Conservation (phyloP, 805 yeast genomes). For the Pichia rugopelliculosa region DNA sequence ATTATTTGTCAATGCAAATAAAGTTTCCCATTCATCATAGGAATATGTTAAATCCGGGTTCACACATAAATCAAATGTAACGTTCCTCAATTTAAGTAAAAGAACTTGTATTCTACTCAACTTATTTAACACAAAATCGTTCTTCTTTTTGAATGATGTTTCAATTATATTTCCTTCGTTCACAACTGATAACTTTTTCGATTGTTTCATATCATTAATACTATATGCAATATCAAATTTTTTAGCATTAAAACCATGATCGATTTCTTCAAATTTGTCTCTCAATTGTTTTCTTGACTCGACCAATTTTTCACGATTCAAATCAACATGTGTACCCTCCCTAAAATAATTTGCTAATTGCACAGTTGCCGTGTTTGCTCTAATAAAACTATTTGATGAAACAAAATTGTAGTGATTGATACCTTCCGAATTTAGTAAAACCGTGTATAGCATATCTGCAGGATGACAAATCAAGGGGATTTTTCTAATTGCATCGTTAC, state of each 20-base stretch:
- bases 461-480: conserved; percentile 18
- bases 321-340: conserved; percentile 15
- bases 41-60: conserved; percentile 36
- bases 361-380: conserved; percentile 13
- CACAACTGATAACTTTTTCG: conserved; percentile 3
- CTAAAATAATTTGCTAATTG: conserved; percentile 19
- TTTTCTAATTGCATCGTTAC: not conserved
- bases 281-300: conserved; percentile 9
- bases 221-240: conserved; percentile 2
- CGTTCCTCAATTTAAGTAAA: conserved; percentile 25
- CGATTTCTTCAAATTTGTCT: conserved; percentile 14
- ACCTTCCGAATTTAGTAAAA: conserved; percentile 15
- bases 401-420: conserved; percentile 15
- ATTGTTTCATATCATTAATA: not conserved
- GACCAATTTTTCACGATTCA: conserved; percentile 3
- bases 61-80: conserved; percentile 30
- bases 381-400: conserved; percentile 12
- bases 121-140: conserved; percentile 19
- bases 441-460: conserved; percentile 16
- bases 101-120: conserved; percentile 23
- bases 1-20: conserved; percentile 28
- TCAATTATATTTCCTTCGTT: conserved; percentile 8
- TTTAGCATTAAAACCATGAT: conserved; percentile 11
- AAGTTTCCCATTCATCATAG: conserved; percentile 45
- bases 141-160: conserved; percentile 21